Evolutionary conservation across 108 stramenopile species (phyloP).

Genomic region (Nannochloropsis salina): DNA sequence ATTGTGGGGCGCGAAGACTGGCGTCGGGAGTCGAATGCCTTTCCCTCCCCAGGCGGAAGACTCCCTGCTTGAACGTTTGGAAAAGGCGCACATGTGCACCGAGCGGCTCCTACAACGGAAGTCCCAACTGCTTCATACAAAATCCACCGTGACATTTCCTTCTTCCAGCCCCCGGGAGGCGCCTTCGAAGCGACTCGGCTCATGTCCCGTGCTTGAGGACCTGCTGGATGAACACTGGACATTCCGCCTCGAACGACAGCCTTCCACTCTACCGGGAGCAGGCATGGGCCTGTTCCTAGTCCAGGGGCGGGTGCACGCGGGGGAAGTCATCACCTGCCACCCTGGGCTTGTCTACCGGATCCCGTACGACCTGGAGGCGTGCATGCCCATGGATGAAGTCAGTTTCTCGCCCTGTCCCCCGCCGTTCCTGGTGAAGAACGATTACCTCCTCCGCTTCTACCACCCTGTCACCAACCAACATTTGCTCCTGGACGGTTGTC

Average conservation of each 20-base stretch:
- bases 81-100: neutral
- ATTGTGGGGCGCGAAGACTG: neutral
- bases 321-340: neutral
- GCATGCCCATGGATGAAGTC: conserved; percentile 13
- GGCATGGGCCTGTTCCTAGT: neutral
- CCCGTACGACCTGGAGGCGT: neutral
- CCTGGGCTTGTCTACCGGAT: conserved; percentile 4
- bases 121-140: neutral
- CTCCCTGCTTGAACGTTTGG: neutral
- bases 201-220: neutral
- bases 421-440: neutral
- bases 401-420: neutral
- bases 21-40: neutral
- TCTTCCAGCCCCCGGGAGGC: neutral
- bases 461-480: neutral
- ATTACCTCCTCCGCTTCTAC: neutral
- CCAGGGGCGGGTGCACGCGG: neutral
- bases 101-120: neutral
- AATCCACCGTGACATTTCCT: neutral
- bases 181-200: neutral
- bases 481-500: conserved; percentile 8
- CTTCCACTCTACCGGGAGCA: neutral
- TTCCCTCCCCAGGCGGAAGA: neutral
- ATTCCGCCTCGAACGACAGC: neutral
- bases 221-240: neutral